These are phyloP conservation scores for Oryza brachyantha DNA, from an alignment of 176 grass and related monocot genomes.

Conservation along the genomic window DNA sequence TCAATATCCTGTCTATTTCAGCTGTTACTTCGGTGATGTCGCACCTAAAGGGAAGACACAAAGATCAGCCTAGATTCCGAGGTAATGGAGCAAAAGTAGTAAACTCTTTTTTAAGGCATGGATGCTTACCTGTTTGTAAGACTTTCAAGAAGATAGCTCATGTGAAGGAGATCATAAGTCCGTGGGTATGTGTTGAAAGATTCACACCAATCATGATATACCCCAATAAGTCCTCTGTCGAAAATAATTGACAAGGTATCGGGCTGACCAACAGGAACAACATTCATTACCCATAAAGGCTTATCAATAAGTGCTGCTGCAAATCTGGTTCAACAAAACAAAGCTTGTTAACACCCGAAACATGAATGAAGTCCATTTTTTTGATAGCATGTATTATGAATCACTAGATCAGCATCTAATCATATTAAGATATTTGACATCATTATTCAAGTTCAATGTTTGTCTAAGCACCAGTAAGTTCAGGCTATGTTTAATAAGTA, in stretches of 20 bases:
- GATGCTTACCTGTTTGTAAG: conserved; percentile 54
- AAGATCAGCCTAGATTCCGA: neutral
- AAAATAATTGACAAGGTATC: conserved; percentile 74
- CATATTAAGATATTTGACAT: neutral
- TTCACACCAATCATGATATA: conserved; percentile 92
- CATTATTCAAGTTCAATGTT: neutral
- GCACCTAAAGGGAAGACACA: conserved; percentile 47
- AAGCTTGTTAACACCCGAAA: conserved; percentile 6
- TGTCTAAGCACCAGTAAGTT: neutral
- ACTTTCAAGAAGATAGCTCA: conserved; percentile 62
- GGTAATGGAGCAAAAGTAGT: neutral
- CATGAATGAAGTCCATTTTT: conserved; percentile 4
- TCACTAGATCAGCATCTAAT: neutral
- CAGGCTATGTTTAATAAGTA: neutral
- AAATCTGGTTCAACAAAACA: conserved; percentile 62
- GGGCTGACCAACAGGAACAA: conserved; percentile 40
- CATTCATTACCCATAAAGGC: conserved; percentile 92
- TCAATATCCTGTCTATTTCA: conserved; percentile 88
- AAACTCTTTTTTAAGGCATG: neutral
- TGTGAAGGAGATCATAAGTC: conserved; percentile 91
- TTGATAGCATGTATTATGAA: neutral
- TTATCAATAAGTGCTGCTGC: conserved; percentile 69
- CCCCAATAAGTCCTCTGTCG: conserved; percentile 82
- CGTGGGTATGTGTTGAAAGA: conserved; percentile 95
- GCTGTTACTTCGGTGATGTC: conserved; percentile 60